Base-by-base conservation (phyloP, 2,329 filamentous ascomycete genomes). In the Colletotrichum noveboracense region DNA sequence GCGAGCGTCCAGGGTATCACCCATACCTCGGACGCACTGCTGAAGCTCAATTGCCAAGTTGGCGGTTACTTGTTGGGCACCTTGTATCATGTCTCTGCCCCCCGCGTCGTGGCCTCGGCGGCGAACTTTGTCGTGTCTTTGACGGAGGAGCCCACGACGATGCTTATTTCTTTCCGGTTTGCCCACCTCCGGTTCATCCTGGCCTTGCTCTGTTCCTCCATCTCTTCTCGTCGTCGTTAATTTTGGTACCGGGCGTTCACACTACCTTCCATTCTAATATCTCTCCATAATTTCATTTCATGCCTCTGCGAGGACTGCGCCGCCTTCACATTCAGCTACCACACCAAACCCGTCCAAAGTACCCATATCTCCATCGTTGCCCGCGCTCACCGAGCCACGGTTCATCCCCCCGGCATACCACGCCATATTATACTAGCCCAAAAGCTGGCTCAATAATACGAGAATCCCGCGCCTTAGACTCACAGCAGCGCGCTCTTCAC, bases 131-230 rank as follows among this genome's bases (percentile, higher is more conserved):
- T 21, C 10, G 43, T 52, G 43, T 52, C 43, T 38, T 28, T 52
- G 36, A 14, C 26, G 16, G 13, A 38, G 36, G 58, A 74, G 26
- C 14, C 24, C 60, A 66, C 38, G 43, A 72, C 43, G 62, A 73
- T 68, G 70, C 69, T 75, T 75, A 75, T 75, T 73, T 75, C 62
- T 64, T 64, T 56, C 43, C 14, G 43, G 73, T 24, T 56, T 58
- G 43, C 70, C 73, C 73, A 73, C 73, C 56, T 34, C 26, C 34
- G 13, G 28, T 5, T 26, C 1, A 4, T 32, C 56, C 8, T 18
- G 18, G n/a, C 1, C 3, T 4, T 55, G 5, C 6, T 36, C 30
- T 48, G 4, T 52, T 52, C 43, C 30, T 13, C 55, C 36, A 56
- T n/a, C 34, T 38, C 5, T 38, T 28, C 30, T 58, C 55, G 14